phyloP scores from a whole-genome alignment of 331 rosid species.

The Erythrophleum ivorense region DNA sequence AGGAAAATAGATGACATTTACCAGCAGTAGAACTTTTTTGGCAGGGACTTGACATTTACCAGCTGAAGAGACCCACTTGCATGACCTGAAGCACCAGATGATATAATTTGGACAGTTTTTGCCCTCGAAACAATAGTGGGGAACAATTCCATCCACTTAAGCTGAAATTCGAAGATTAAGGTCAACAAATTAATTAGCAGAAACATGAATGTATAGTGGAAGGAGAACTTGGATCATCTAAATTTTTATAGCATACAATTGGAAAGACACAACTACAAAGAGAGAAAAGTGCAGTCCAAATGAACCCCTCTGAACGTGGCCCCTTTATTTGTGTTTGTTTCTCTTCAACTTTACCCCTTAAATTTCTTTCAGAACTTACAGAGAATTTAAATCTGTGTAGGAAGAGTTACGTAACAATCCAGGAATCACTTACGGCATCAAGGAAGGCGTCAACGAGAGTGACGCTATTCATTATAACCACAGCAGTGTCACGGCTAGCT shows the following conservation, averaged over 20 bases:
- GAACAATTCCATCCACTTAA: constrained; percentile 92
- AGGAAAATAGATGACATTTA: background rate
- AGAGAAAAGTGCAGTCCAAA: no score
- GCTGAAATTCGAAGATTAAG: constrained; percentile 46
- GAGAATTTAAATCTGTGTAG: background rate
- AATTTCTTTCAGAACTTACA: background rate
- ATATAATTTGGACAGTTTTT: constrained; percentile 81
- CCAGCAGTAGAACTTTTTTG: background rate
- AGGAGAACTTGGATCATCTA: background rate
- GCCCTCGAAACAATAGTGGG: constrained; percentile 90
- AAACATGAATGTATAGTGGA: background rate
- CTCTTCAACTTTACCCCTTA: no score
- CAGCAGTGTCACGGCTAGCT: constrained; percentile 76
- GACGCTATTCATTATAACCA: constrained; percentile 92
- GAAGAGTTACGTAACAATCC: background rate
- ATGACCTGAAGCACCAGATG: constrained; percentile 81
- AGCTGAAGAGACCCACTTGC: constrained; percentile 83
- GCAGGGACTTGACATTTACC: constrained; percentile 50
- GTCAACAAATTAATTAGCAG: background rate
- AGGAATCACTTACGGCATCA: constrained; percentile 67
- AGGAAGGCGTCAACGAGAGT: constrained; percentile 93
- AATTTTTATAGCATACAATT: no score
- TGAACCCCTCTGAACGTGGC: no score
- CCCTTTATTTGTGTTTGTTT: no score
- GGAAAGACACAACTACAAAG: background rate